Base-by-base conservation (phyloP, 768 basidiomycete species). In the Amylocystis lapponica region DNA sequence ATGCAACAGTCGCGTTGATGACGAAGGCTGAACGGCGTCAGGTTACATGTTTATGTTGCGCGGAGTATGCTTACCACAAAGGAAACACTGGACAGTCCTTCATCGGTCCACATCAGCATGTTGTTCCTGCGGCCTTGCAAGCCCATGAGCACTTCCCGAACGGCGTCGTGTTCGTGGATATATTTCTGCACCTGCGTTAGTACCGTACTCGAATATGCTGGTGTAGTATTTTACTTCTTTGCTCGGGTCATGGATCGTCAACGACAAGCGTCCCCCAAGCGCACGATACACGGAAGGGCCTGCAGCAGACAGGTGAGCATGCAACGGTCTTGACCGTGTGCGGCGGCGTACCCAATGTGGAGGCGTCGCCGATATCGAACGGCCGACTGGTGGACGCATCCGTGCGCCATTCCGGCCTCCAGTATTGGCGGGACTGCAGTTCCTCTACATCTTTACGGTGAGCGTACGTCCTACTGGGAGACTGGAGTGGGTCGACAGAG, bases 141-240 rank as follows among this genome's bases (percentile, higher is more conserved):
- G 23, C 76, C 76, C 60, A 87, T 83, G 11, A 90, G 66, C 3
- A 88, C 67, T 53, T 92, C 89, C 3, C 88, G 75, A 5, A 88
- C 81, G 29, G 82, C 79, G 50, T 89, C 81, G 38, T 79, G 72
- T 61, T 91, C 89, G 39, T 78, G 60, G 20, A 90, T 84, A 48
- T 83, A 83, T 59, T 60, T 76, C 84, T 88, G 52, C 11, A 19
- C 2, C 29, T 30, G 20, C 35, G 20, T 22, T 23, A 41, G 31
- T 27, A 13, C 27, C 5, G 26, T 10, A 17, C 0, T 4, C 7
- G 39, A 20, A 9, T 12, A 4, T 19, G 20, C 13, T 22, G 19
- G 16, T 17, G 16, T 14, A 16, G 17, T 20, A 1, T 16, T 50
- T 22, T 17, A 77, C 77, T 66, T 76, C 72, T 47, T 65, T 60